Evolutionary conservation across 805 yeast species (phyloP), one percentile per base, ranked within the genome.

Genomic region (Cyberlindnera mrakii): DNA sequence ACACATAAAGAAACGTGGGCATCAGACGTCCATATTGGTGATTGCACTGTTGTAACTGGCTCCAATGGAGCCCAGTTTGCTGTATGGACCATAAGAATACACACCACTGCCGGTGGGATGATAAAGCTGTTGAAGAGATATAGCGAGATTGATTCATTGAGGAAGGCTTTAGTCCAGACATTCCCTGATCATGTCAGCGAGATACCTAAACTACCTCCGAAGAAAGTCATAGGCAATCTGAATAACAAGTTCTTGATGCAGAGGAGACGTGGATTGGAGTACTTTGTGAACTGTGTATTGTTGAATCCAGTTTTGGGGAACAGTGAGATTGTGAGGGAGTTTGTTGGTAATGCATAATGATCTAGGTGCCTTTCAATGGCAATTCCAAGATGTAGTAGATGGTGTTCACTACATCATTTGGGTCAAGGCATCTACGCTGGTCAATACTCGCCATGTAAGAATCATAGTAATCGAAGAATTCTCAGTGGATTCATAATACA

Each of bases 81-180:
- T 6, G 66, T 63, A 2, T 73, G 72, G 70, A 50, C 61, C 8
- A 52, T 74, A 5, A 43, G 50, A 5, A 61, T 74, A 18, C 64
- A 62, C 15, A 70, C 73, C 2, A 33, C 52, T 6, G 49, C 48
- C 5, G 65, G 62, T 1, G 55, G 65, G 1, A 47, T 50, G 4
- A 68, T 82, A 14, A 56, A 63, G 31, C 54, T 80, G 4, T 69
- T 77, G 53, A 78, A 76, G 55, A 59, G 95, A 37, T 85, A 82
- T 56, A 73, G 77, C 37, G 91, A 85, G 42, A 72, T 86, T 42
- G 81, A 66, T 32, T 40, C 48, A 30, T 65, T 85, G 18, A 64
- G 81, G 27, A 49, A 44, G 1, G 45, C 50, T 2, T 55, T 82
- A n/a, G 50, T 59, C 13, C 37, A 34, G 3, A 63, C 59, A 29